A percentile compares a stretch with the other conserved stretches of the same genome.
Evolutionary conservation across 1,139 yeast genomes (phyloP).

Genomic region (Candida dubliniensis): DNA sequence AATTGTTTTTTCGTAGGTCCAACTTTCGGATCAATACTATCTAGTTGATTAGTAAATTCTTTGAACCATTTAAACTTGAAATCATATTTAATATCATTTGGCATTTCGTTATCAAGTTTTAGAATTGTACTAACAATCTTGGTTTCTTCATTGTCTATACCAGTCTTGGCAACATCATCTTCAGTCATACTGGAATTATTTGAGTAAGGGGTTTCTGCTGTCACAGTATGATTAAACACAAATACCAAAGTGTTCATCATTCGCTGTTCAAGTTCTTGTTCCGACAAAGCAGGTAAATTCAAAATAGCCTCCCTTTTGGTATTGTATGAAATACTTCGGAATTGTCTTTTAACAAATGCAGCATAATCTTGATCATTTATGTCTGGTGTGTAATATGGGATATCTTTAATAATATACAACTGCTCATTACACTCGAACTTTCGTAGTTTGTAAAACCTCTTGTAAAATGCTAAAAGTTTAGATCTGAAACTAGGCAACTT

Average conservation of each 20-base stretch:
- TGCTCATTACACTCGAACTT: slow-evolving; percentile 20
- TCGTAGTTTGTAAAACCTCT: slow-evolving; percentile 33
- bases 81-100: slow-evolving; percentile 32
- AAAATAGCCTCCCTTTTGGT: slow-evolving; percentile 18
- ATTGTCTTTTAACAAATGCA: slow-evolving; percentile 22
- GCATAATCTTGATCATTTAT: slow-evolving; percentile 9
- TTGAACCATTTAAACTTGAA: slow-evolving; percentile 29
- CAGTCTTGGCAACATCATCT: slow-evolving; percentile 21
- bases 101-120: slow-evolving; percentile 30
- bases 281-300: slow-evolving; percentile 9
- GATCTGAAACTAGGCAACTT: slow-evolving; percentile 14
- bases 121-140: slow-evolving; percentile 31
- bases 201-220: slow-evolving; percentile 14
- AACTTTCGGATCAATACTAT: slow-evolving; percentile 9
- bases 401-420: slow-evolving; percentile 6
- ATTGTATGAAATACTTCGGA: slow-evolving; percentile 24
- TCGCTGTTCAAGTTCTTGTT: slow-evolving; percentile 23
- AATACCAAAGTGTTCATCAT: slow-evolving; percentile 37
- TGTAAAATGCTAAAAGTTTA: slow-evolving; percentile 26
- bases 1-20: slow-evolving; percentile 11
- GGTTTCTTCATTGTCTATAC: slow-evolving; percentile 26
- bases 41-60: slow-evolving; percentile 12
- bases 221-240: slow-evolving; percentile 41
- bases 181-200: slow-evolving; percentile 20
- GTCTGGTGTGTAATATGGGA: slow-evolving; percentile 12